These are phyloP conservation scores for Epichloe hybrida DNA, from an alignment of 2,329 filamentous ascomycete species.

Conservation along the genomic window DNA sequence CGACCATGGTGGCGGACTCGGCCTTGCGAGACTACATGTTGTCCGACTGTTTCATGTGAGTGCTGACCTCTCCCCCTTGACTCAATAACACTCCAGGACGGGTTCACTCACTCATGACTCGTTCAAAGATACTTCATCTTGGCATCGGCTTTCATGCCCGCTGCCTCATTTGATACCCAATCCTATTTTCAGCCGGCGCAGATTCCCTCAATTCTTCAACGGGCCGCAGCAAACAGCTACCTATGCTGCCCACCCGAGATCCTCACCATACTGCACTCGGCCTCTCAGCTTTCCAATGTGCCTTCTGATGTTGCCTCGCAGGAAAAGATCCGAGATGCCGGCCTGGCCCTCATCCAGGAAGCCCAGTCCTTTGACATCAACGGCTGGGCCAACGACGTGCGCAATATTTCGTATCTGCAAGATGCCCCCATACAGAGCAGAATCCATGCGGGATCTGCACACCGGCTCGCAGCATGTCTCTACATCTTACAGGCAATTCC, in stretches of 20 bases:
- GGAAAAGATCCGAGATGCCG: slow-evolving; percentile 18
- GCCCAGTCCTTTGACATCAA: slow-evolving; percentile 27
- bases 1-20: slow-evolving; percentile 18
- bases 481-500: slow-evolving; percentile 30
- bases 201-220: slow-evolving; percentile 23
- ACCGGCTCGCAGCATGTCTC: slow-evolving; percentile 30
- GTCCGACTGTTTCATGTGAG: slow-evolving; percentile 34
- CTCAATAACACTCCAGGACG: background rate
- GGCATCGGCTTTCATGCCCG: slow-evolving; percentile 28
- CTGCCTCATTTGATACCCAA: slow-evolving; percentile 15
- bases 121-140: slow-evolving; percentile 29
- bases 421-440: slow-evolving; percentile 22
- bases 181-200: slow-evolving; percentile 24
- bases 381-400: slow-evolving; percentile 26
- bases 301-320: slow-evolving; percentile 13
- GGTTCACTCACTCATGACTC: background rate
- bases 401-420: slow-evolving; percentile 20
- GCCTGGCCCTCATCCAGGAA: slow-evolving; percentile 21
- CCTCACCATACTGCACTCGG: slow-evolving; percentile 28
- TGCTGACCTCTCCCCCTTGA: background rate
- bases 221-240: slow-evolving; percentile 31
- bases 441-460: slow-evolving; percentile 27
- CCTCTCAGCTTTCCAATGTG: slow-evolving; percentile 25
- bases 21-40: slow-evolving; percentile 30
- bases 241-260: slow-evolving; percentile 32